Evolutionary conservation across 2,329 filamentous ascomycete species (phyloP).

Genomic region (Endoconidiophora laricicola): DNA sequence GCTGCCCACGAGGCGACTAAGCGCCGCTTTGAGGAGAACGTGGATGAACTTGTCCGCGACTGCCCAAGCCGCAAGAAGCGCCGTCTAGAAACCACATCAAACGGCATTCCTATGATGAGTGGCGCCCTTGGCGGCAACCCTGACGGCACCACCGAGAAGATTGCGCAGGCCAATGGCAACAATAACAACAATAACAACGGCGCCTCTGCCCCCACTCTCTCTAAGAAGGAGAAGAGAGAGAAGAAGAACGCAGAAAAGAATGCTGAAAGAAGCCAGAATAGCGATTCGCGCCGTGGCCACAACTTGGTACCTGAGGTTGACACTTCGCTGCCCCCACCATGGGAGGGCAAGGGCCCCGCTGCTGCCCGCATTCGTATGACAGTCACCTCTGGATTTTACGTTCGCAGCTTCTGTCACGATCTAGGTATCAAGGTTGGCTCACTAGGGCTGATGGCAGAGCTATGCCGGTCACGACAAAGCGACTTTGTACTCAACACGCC

Average conservation of each 20-base stretch:
- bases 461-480: conserved; percentile 66
- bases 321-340: conserved; percentile 34
- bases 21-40: conserved; percentile 39
- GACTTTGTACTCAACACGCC: conserved; percentile 54
- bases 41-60: conserved; percentile 40
- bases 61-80: conserved; percentile 18
- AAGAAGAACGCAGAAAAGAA: conserved; percentile 4
- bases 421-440: conserved; percentile 69
- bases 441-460: conserved; percentile 69
- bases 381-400: conserved; percentile 91
- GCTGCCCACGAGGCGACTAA: conserved; percentile 41
- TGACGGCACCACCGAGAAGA: background rate
- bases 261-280: conserved; percentile 4
- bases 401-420: conserved; percentile 84
- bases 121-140: conserved; percentile 10
- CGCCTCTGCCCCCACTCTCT: background rate
- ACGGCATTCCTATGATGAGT: conserved; percentile 14
- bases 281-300: conserved; percentile 26
- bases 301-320: conserved; percentile 35
- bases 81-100: conserved; percentile 16
- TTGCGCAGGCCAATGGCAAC: too few species aligned
- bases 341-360: conserved; percentile 48
- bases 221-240: background rate
- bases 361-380: conserved; percentile 77
- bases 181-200: too few species aligned